Conservation (phyloP, 495 filamentous ascomycete species). For the Talaromyces trachyspermus region DNA sequence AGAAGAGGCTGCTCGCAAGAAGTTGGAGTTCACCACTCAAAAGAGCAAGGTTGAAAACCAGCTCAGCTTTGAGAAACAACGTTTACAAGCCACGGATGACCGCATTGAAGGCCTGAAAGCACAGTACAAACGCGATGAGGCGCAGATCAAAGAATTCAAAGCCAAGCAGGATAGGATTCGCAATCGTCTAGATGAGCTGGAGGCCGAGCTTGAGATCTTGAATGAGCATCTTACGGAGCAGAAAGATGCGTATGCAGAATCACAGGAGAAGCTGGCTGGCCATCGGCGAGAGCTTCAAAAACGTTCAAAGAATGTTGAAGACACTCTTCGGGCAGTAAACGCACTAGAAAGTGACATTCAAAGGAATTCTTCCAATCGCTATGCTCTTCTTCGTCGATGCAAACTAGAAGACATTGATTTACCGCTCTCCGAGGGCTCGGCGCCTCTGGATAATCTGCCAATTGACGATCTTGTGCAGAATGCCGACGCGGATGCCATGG, state of each 20-base stretch:
- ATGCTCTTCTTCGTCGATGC: slow-evolving; percentile 77
- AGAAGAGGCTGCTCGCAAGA: slow-evolving; percentile 80
- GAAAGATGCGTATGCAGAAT: slow-evolving; percentile 56
- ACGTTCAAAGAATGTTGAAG: slow-evolving; percentile 73
- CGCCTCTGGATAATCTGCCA: slow-evolving; percentile 70
- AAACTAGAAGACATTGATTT: slow-evolving; percentile 89
- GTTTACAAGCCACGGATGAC: slow-evolving; percentile 58
- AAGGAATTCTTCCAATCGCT: slow-evolving; percentile 72
- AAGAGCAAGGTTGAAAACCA: slow-evolving; percentile 73
- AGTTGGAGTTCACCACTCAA: slow-evolving; percentile 76
- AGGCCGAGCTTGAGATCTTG: slow-evolving; percentile 70
- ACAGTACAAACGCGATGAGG: slow-evolving; percentile 55
- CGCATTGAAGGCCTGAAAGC: slow-evolving; percentile 62
- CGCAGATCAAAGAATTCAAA: slow-evolving; percentile 60
- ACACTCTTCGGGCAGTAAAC: slow-evolving; percentile 66
- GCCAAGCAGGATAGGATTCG: slow-evolving; percentile 67
- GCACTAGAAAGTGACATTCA: slow-evolving; percentile 76
- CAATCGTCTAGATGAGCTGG: slow-evolving; percentile 60
- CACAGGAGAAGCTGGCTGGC: slow-evolving; percentile 67
- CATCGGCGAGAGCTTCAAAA: slow-evolving; percentile 80
- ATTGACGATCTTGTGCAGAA: slow-evolving; percentile 74
- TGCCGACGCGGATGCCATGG: slow-evolving; percentile 71
- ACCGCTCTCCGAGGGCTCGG: slow-evolving; percentile 69
- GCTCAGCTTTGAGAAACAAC: slow-evolving; percentile 67
- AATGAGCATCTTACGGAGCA: slow-evolving; percentile 61